phyloP scores from a whole-genome alignment of 768 basidiomycete genomes.

The Russula sp. region DNA sequence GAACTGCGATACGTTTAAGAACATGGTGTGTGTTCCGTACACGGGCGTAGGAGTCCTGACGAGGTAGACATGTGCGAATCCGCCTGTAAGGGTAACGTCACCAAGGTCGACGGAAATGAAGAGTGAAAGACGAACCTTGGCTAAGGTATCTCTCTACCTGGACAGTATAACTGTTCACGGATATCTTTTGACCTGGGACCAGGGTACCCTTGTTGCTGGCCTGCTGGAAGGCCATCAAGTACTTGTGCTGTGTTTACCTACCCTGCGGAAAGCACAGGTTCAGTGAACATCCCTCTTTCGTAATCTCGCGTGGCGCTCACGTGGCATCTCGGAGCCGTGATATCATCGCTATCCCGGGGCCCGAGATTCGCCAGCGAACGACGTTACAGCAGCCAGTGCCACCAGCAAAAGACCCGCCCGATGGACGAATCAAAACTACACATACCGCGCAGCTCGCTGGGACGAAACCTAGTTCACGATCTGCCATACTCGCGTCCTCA shows the following conservation, averaged over 20 bases:
- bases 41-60: conserved; percentile 84
- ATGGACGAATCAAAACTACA: conserved; percentile 22
- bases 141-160: conserved; percentile 93
- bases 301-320: conserved; percentile 18
- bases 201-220: conserved; percentile 64
- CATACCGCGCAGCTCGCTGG: conserved; percentile 16
- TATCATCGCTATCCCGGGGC: background rate
- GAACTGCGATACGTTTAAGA: conserved; percentile 92
- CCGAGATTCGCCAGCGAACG: background rate
- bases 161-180: conserved; percentile 86
- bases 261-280: background rate
- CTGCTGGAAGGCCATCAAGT: conserved; percentile 51
- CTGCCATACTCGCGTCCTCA: conserved; percentile 59
- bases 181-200: conserved; percentile 78
- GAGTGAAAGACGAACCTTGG: conserved; percentile 60
- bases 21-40: conserved; percentile 91
- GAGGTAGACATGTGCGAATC: conserved; percentile 97
- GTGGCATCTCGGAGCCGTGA: conserved; percentile 4
- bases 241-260: conserved; percentile 1
- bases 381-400: background rate
- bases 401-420: background rate
- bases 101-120: conserved; percentile 1
- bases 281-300: conserved; percentile 10
- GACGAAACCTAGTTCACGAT: conserved; percentile 16
- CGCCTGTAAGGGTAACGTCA: conserved; percentile 53